Conservation (phyloP, 2,329 filamentous ascomycete species). For the Talaromyces sp. region DNA sequence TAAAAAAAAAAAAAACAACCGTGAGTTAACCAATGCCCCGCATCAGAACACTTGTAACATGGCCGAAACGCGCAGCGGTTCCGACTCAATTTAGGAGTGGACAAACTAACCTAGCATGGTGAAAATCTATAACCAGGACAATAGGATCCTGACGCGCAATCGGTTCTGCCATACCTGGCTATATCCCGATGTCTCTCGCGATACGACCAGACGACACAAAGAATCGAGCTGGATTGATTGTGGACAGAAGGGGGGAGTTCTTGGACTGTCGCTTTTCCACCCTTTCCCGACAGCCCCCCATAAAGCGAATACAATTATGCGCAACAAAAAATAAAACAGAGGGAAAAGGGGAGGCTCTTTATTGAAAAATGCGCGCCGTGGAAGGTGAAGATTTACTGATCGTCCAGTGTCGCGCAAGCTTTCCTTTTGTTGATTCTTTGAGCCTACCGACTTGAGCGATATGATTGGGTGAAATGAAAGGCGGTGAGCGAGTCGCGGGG, state of each 20-base stretch:
- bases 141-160: conserved; percentile 57
- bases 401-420: neutral
- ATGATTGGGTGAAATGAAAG: neutral
- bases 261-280: neutral
- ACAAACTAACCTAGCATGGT: conserved; percentile 60
- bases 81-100: too few relatives aligned
- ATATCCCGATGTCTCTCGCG: neutral
- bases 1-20: neutral
- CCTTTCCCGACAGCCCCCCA: neutral
- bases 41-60: neutral
- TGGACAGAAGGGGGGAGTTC: neutral
- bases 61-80: too few relatives aligned
- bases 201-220: neutral
- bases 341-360: neutral
- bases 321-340: neutral
- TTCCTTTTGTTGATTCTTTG: neutral
- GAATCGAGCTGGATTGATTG: neutral
- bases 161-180: conserved; percentile 20
- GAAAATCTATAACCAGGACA: conserved; percentile 77
- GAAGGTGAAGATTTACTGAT: neutral
- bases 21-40: neutral
- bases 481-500: conserved; percentile 1
- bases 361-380: neutral
- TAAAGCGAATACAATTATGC: neutral
- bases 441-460: neutral